Evolutionary conservation across 495 filamentous ascomycete species (phyloP).

Genomic region (Geopyxis carbonaria): DNA sequence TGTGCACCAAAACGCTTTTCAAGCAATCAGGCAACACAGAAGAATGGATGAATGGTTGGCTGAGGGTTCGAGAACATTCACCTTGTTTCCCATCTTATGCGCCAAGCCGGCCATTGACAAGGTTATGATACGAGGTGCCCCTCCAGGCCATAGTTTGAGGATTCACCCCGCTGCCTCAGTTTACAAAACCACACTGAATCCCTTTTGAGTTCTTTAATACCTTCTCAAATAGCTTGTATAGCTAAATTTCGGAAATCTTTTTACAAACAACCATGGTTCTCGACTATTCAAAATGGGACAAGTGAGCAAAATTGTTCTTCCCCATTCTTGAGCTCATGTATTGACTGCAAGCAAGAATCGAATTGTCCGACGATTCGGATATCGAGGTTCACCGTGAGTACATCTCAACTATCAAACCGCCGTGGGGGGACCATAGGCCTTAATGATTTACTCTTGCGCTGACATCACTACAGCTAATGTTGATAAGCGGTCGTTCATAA

Average conservation of each 20-base stretch:
- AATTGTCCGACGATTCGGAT: conserved; percentile 94
- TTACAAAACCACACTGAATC: too few species aligned
- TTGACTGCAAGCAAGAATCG: conserved; percentile 37
- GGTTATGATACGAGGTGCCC: too few species aligned
- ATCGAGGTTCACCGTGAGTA: conserved; percentile 70
- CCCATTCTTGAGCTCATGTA: conserved; percentile 2
- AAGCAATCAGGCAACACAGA: too few species aligned
- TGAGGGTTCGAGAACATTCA: too few species aligned
- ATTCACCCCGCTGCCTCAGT: too few species aligned
- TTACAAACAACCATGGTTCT: conserved; percentile 17
- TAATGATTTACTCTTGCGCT: conserved; percentile 1
- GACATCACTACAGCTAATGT: conserved; percentile 50
- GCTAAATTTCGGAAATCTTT: neutral
- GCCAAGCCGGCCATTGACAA: too few species aligned
- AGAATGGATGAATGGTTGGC: too few species aligned
- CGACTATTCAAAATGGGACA: conserved; percentile 26
- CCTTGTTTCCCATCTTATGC: too few species aligned
- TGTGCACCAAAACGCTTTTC: too few species aligned
- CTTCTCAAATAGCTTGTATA: neutral
- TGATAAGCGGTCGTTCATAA: conserved; percentile 95
- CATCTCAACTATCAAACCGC: neutral
- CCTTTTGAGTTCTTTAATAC: too few species aligned
- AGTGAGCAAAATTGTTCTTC: conserved; percentile 10
- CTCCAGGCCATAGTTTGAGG: too few species aligned
- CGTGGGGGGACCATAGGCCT: too few species aligned